Base-by-base conservation (phyloP, 2,329 filamentous ascomycete species). In the Colletotrichum aenigma region DNA sequence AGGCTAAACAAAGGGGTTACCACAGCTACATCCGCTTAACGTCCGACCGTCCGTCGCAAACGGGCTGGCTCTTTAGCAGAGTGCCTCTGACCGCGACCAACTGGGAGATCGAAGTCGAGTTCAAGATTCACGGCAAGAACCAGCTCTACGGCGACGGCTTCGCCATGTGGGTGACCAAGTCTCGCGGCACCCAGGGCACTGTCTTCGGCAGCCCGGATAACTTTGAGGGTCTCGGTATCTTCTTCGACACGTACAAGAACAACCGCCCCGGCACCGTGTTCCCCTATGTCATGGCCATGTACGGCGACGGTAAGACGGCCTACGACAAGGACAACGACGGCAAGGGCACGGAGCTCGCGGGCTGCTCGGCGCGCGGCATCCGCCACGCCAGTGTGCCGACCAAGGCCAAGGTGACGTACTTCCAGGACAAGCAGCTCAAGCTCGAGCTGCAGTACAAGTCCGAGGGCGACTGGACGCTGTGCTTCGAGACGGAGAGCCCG, bases 181-280 rank as follows among this genome's bases (percentile, higher is more conserved):
- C 98, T 86, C 95, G 97, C 78, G 96, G 92, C 36, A 91, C 93
- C 80, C 86, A 89, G 75, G 97, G 97, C 18, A 90, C 93, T 13
- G 96, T 99, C 48, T 99, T 99, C 85, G 97, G 97, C 66, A 93
- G 93, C 79, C 89, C 90, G 34, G 96, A 99, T 86, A 92, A 92
- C 78, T 99, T 98, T 80, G 96, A 99, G 84, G 97, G 97, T 6
- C 90, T 99, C 62, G 97, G 96, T 70, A 91, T 99, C 85, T 98
- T 98, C 88, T 92, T 99, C 87, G 97, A 99, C 84, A 99, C 97
- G 60, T 99, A 99, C 90, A 99, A 99, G 92, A 99, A 99, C 89
- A 98, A 98, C 88, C 93, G 97, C 16, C 96, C 97, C 1, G 97
- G 97, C 58, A 94, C 95, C 56, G 94, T 98, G 62, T 99, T 99